Evolutionary conservation across 106 monocot genomes (phyloP).

Genomic region (Gastrodia elata): DNA sequence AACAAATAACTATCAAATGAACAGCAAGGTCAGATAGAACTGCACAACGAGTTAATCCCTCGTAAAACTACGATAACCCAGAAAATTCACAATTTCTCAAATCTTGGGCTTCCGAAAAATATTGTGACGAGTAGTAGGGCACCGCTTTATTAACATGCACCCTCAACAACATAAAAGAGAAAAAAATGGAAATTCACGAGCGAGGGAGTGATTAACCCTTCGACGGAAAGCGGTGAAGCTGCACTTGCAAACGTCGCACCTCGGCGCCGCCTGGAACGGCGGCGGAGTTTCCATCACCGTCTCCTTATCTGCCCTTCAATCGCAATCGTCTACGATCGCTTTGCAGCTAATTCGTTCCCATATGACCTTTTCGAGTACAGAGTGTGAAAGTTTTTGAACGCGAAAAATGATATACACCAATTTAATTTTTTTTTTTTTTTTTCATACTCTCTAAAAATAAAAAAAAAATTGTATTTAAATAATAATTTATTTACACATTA

Average conservation of each 20-base stretch:
- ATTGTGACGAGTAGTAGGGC: not conserved
- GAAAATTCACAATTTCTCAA: not conserved
- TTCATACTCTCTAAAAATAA: too few species aligned
- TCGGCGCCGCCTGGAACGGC: slow-evolving; percentile 57
- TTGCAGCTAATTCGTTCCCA: not conserved
- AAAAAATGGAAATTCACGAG: not conserved
- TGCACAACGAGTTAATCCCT: not conserved
- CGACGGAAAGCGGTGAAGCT: slow-evolving; percentile 62
- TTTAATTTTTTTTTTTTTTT: too few species aligned
- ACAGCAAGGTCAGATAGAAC: not conserved
- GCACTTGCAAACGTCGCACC: slow-evolving; percentile 66
- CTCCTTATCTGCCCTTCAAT: not conserved
- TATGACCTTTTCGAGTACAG: too few species aligned
- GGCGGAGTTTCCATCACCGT: slow-evolving; percentile 36
- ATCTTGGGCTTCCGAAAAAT: not conserved
- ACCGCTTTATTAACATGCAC: not conserved
- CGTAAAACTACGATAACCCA: not conserved
- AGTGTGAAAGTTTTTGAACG: too few species aligned
- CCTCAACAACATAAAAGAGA: not conserved
- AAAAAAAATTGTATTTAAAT: too few species aligned
- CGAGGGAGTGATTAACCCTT: slow-evolving; percentile 14
- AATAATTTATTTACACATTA: too few species aligned
- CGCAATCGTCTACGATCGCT: not conserved
- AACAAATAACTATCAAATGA: not conserved
- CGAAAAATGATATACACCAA: too few species aligned